A percentile compares a stretch with the other conserved stretches of the same genome.
These are phyloP conservation scores for Phoma sp. DNA, from an alignment of 2,329 filamentous ascomycete genomes.

Conservation along the genomic window DNA sequence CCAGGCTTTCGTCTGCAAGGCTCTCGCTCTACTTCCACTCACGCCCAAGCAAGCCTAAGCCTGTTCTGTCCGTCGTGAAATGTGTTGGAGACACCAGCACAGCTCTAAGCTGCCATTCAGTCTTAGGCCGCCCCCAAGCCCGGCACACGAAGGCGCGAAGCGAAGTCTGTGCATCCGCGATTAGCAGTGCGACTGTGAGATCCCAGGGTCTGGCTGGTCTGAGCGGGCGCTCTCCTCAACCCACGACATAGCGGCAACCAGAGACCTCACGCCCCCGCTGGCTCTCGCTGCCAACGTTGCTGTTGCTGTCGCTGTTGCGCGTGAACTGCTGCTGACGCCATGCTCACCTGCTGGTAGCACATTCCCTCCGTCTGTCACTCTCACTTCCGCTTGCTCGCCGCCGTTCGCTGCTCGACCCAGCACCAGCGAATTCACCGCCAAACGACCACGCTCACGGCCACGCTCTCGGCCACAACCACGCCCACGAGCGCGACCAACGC, in stretches of 20 bases:
- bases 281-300: slow-evolving; percentile 2
- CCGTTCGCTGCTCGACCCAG: slow-evolving; percentile 5
- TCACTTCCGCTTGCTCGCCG: slow-evolving; percentile 3
- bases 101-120: not conserved
- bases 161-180: slow-evolving; percentile 15
- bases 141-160: slow-evolving; percentile 8
- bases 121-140: slow-evolving; percentile 3
- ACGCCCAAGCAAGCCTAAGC: not conserved
- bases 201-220: slow-evolving; percentile 12
- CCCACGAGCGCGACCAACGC: not conserved
- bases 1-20: not conserved
- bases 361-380: slow-evolving; percentile 2
- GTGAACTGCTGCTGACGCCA: slow-evolving; percentile 15
- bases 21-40: not conserved
- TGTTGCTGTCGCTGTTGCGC: slow-evolving; percentile 2
- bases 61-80: not conserved
- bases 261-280: slow-evolving; percentile 1
- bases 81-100: not conserved
- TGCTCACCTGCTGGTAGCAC: slow-evolving; percentile 7
- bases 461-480: too few species aligned
- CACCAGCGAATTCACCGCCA: slow-evolving; percentile 4
- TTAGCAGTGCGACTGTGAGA: slow-evolving; percentile 8
- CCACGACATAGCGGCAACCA: slow-evolving; percentile 16
- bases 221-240: slow-evolving; percentile 6
- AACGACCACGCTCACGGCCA: not conserved